Evolutionary conservation across 768 basidiomycete species (phyloP), one percentile per base, ranked within the genome.

Genomic region (Agrocybe praecox): DNA sequence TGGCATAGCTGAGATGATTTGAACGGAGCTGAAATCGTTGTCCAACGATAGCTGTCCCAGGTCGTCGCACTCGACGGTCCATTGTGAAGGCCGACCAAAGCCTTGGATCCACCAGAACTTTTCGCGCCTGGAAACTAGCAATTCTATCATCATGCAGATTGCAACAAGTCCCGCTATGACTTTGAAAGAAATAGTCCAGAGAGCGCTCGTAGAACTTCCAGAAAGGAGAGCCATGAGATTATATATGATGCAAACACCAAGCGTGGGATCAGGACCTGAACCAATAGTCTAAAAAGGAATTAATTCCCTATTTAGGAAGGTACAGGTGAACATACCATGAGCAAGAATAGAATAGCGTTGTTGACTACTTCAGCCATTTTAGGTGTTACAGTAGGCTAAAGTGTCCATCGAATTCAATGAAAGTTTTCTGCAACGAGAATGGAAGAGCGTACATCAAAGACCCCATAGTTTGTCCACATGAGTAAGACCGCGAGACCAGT

Each of bases 221-320:
- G 63, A 62, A n/a, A 66, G 52, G 23, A 76, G 68, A n/a, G 70
- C 64, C 8, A 64, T 50, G 33, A 76, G 66, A 43, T 69, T 63
- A 52, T 68, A 71, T 9, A 74, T 62, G 7, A 74, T 62, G 46
- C 65, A 69, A 7, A 74, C 32, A 1, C 73, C 69, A 19, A 75
- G 58, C 14, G 67, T 74, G 32, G 74, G 74, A 58, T 76, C 73
- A 42, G 74, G 74, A 2, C 74, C 75, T 33, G 72, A 69, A n/a
- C 70, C 69, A 42, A 73, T 56, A 17, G 70, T 72, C 74, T 74
- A 53, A 22, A 34, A 14, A 18, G 21, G 10, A 43, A 50, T 40
- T 33, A 32, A 53, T 45, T 52, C 17, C 51, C 53, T n/a, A 43
- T 54, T 15, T 47, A 23, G 24, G 49, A 14, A 47, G 26, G 9